phyloP scores from a whole-genome alignment of 768 basidiomycete species.

The Chalciporus sphaerocephalus region DNA sequence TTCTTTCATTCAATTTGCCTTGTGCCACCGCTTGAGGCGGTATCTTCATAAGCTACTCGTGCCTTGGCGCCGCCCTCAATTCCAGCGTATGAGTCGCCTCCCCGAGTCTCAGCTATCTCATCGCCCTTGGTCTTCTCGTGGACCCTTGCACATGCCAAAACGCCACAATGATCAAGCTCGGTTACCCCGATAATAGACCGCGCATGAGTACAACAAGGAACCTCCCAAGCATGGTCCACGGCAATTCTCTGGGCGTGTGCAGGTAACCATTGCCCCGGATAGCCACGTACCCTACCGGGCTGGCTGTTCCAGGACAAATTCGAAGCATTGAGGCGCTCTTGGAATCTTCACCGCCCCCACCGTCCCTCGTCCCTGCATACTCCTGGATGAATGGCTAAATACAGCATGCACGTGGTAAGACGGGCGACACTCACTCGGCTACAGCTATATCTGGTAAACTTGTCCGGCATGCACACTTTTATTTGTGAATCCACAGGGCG shows the following conservation, averaged over 20 bases:
- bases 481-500: neutral
- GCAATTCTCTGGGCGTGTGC: slow-evolving; percentile 12
- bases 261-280: neutral
- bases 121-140: slow-evolving; percentile 7
- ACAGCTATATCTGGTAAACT: too few relatives aligned
- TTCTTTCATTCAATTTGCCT: neutral
- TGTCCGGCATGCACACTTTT: too few relatives aligned
- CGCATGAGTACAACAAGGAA: neutral
- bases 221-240: slow-evolving; percentile 8
- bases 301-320: slow-evolving; percentile 5
- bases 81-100: neutral
- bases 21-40: neutral
- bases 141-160: slow-evolving; percentile 11
- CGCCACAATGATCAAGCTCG: slow-evolving; percentile 14
- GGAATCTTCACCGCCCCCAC: slow-evolving; percentile 6
- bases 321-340: slow-evolving; percentile 5
- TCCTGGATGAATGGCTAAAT: neutral
- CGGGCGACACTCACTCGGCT: too few relatives aligned
- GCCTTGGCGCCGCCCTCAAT: slow-evolving; percentile 8
- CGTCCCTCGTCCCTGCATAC: slow-evolving; percentile 5
- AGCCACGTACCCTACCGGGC: neutral
- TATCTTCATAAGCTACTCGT: neutral
- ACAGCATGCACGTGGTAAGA: too few relatives aligned
- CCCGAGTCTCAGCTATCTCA: slow-evolving; percentile 4
- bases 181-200: slow-evolving; percentile 10